Conservation (phyloP, 2,329 filamentous ascomycete genomes). For the Curvularia sp. region DNA sequence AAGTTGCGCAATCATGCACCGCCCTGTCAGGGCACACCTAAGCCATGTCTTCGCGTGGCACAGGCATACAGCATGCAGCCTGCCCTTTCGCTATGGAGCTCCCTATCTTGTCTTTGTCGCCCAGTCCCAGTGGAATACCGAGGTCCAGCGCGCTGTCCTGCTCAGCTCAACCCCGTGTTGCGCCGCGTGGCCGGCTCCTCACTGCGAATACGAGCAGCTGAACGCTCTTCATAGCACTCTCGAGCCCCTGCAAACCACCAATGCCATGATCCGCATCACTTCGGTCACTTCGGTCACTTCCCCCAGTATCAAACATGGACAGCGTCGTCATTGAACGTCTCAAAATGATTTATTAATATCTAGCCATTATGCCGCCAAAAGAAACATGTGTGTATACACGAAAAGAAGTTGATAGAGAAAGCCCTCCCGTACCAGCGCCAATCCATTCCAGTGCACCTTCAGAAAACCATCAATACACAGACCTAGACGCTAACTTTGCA, state of each 20-base stretch:
- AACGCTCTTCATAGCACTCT: background rate
- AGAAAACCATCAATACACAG: conserved; percentile 1
- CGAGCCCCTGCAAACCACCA: background rate
- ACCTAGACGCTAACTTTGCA: conserved; percentile 6
- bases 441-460: conserved; percentile 8
- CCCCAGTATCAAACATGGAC: no score
- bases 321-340: background rate
- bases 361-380: background rate
- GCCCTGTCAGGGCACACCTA: conserved; percentile 19
- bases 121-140: background rate
- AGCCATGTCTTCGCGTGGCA: background rate
- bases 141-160: background rate
- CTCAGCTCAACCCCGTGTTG: background rate
- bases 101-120: background rate
- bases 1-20: conserved; percentile 10
- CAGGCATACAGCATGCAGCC: no score
- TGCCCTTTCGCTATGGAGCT: background rate
- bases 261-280: background rate
- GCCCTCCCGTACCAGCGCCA: conserved; percentile 8
- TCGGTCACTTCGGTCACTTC: background rate
- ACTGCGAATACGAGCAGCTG: conserved; percentile 11
- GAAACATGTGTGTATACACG: background rate
- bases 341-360: conserved; percentile 1
- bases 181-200: conserved; percentile 11
- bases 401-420: background rate